A percentile compares a stretch with the other conserved stretches of the same genome.
phyloP scores from a whole-genome alignment of 768 basidiomycete genomes.

The Artomyces pyxidatus region DNA sequence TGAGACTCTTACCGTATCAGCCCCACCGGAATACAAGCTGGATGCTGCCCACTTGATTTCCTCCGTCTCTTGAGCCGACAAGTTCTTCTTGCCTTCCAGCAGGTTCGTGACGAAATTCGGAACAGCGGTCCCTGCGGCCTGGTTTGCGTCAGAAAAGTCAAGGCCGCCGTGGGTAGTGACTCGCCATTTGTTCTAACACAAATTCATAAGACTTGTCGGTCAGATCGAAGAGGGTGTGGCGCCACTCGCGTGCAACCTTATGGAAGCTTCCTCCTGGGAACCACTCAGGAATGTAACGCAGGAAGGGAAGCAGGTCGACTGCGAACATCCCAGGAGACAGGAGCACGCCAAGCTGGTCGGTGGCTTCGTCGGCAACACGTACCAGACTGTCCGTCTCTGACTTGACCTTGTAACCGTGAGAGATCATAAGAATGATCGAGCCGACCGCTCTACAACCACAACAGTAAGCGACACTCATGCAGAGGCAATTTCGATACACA shows the following conservation, averaged over 20 bases:
- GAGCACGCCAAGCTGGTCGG: conserved; percentile 12
- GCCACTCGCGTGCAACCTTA: conserved; percentile 14
- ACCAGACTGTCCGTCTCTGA: conserved; percentile 15
- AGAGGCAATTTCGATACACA: neutral
- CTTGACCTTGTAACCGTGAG: conserved; percentile 15
- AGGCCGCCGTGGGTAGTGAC: neutral
- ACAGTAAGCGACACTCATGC: neutral
- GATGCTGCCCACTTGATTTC: conserved; percentile 20
- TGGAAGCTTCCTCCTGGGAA: conserved; percentile 20
- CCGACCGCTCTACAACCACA: conserved; percentile 10
- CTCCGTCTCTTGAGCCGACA: conserved; percentile 10
- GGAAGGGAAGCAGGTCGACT: conserved; percentile 18
- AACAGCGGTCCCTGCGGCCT: conserved; percentile 14
- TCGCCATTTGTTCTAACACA: conserved; percentile 13
- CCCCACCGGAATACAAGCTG: conserved; percentile 19
- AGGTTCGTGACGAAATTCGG: conserved; percentile 13
- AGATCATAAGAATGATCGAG: conserved; percentile 15
- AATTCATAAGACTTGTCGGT: conserved; percentile 13
- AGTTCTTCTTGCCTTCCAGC: conserved; percentile 7
- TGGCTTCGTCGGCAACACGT: conserved; percentile 17
- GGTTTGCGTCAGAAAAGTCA: no score
- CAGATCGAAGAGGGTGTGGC: conserved; percentile 12
- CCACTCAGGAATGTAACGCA: conserved; percentile 19
- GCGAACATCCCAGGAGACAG: conserved; percentile 10
- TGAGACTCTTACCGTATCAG: conserved; percentile 14